Conservation (phyloP, 1,284 basidiomycete genomes). For the Amylostereum areolatum region DNA sequence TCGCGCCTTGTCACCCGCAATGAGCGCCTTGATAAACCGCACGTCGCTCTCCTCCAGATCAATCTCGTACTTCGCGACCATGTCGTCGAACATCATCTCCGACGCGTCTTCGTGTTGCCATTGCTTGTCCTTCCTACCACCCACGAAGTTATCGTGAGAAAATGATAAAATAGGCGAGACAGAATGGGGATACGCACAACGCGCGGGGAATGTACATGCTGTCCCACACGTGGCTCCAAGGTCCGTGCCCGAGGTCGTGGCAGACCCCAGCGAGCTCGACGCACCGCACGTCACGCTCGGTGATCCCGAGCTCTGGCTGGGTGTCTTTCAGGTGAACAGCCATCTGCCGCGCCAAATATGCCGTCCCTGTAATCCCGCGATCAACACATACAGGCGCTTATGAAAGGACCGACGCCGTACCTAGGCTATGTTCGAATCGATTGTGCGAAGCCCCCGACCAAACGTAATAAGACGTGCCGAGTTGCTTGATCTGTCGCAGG, state of each 20-base stretch:
- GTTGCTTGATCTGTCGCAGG: conserved; percentile 67
- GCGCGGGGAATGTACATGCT: conserved; percentile 54
- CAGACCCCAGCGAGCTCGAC: conserved; percentile 68
- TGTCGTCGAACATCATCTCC: conserved; percentile 66
- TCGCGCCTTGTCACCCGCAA: conserved; percentile 45
- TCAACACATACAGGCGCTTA: conserved; percentile 37
- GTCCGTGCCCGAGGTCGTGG: conserved; percentile 71
- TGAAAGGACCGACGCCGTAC: conserved; percentile 28
- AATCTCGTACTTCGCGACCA: conserved; percentile 42
- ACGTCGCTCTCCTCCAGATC: conserved; percentile 36
- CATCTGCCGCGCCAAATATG: conserved; percentile 59
- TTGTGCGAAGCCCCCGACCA: conserved; percentile 75
- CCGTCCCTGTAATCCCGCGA: conserved; percentile 17
- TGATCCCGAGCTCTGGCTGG: conserved; percentile 61
- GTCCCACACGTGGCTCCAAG: conserved; percentile 74
- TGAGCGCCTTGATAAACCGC: conserved; percentile 62
- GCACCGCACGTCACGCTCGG: conserved; percentile 59
- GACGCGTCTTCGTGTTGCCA: conserved; percentile 72
- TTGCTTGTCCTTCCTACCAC: conserved; percentile 29
- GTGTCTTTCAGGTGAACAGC: conserved; percentile 47
- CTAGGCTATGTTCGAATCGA: conserved; percentile 75
- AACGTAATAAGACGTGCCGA: conserved; percentile 68
- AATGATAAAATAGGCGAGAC: neutral
- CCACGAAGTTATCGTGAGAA: neutral
- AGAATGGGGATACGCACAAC: conserved; percentile 32